Conservation (phyloP, 176 grass and related monocot genomes). For the Areca catechu region DNA sequence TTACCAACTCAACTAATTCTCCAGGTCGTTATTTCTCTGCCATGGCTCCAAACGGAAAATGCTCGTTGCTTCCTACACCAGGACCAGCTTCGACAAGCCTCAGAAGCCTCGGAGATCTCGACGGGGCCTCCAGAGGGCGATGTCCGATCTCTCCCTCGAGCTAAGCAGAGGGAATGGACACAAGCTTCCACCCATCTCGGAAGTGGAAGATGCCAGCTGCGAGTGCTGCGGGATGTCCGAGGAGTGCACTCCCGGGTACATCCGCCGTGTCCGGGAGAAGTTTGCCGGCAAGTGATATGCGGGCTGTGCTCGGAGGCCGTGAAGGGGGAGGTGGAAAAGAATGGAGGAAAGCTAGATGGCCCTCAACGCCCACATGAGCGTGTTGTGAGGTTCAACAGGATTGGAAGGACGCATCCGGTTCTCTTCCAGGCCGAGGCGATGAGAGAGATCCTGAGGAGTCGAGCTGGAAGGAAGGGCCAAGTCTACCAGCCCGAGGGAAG, state of each 20-base stretch:
- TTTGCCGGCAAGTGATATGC: conserved; percentile 68
- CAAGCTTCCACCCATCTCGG: conserved; percentile 40
- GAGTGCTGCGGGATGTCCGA: conserved; percentile 86
- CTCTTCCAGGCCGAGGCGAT: conserved; percentile 85
- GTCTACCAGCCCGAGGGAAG: conserved; percentile 43
- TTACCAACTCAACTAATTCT: neutral
- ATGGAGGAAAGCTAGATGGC: conserved; percentile 35
- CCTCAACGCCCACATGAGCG: conserved; percentile 47
- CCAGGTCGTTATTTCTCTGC: neutral
- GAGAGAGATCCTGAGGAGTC: conserved; percentile 68
- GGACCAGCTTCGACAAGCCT: conserved; percentile 1
- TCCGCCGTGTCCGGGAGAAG: conserved; percentile 53
- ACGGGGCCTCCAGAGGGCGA: conserved; percentile 75
- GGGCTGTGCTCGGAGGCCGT: conserved; percentile 69
- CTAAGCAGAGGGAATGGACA: conserved; percentile 30
- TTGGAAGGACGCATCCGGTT: conserved; percentile 62
- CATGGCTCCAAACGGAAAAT: conserved; percentile 66
- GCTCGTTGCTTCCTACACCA: conserved; percentile 16
- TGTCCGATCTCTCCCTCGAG: conserved; percentile 70
- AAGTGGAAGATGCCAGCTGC: conserved; percentile 65
- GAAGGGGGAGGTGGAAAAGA: conserved; percentile 47
- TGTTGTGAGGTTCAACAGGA: conserved; percentile 61
- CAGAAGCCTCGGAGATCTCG: conserved; percentile 50
- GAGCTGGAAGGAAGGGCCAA: conserved; percentile 12
- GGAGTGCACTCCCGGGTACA: conserved; percentile 76